Evolutionary conservation across 2,329 filamentous ascomycete species (phyloP), one percentile per base, ranked within the genome.

Genomic region (Kalaharituber pfeilii): DNA sequence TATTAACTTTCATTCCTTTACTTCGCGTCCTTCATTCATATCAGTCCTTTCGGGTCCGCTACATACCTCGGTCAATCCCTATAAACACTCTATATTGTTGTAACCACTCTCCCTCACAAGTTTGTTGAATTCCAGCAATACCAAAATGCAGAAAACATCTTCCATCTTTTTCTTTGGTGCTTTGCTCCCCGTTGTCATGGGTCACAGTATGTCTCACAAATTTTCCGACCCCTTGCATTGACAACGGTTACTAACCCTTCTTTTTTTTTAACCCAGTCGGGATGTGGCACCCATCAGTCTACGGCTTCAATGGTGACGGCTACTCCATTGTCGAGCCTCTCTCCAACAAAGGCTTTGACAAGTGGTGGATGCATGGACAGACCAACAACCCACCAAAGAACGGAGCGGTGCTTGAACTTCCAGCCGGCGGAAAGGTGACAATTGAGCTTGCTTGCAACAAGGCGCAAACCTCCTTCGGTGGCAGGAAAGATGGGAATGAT

Each of bases 391-490:
- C 11, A 27, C 57, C 57, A 8, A 30, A 51, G 13, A 25, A 51
- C 1, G 68, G 65, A 11, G 65, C 67, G 11, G 66, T 69, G 27
- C 68, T 76, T 42, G 67, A 70, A 26, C 65, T 76, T 1, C 73
- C 73, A 1, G 73, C 73, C 1, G 72, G 73, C 20, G 69, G 71
- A 36, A 64, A 67, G 0, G 73, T 75, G 58, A 72, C 67, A 24
- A 71, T 72, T 5, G 72, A 76, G 58, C 65, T 75, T 0, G 72
- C 73, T 26, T 70, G 73, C 57, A 75, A 75, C 66, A 70, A 71
- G 6, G 72, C 67, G 13, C 69, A 70, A 51, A 74, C 73, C 0
- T 72, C 71, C 1, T 73, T 69, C 57, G 64, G 67, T 15, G 70
- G 72, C 7, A 54, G 62, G 7, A 54, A 62, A 6, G 54, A 62